A percentile compares a stretch with the other conserved stretches of the same genome.
These are phyloP conservation scores for Eucalyptus regnans DNA, from an alignment of 345 rosid species.

Conservation along the genomic window DNA sequence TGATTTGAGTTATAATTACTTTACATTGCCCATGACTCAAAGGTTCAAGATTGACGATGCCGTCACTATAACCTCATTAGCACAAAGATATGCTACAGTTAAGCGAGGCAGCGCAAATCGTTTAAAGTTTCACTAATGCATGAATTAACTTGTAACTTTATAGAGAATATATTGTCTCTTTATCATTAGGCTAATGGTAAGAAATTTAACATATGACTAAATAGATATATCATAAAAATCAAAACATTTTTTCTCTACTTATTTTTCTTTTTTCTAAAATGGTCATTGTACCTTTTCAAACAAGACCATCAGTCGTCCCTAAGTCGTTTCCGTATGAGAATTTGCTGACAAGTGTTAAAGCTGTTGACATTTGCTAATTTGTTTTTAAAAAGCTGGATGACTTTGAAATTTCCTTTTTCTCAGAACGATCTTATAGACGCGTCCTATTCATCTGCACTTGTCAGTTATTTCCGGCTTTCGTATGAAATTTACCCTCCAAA, in stretches of 20 bases:
- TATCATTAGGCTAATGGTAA: background rate
- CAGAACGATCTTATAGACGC: background rate
- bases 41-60: accelerated
- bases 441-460: background rate
- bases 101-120: accelerated
- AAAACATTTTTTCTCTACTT: background rate
- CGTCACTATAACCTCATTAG: background rate
- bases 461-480: background rate
- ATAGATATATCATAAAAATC: background rate
- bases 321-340: background rate
- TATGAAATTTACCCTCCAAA: background rate
- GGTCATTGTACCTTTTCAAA: background rate
- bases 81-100: background rate
- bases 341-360: background rate
- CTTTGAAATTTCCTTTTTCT: background rate
- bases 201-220: background rate
- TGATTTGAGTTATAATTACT: background rate
- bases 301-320: background rate
- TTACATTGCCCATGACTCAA: accelerated
- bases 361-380: background rate
- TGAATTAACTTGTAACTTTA: background rate
- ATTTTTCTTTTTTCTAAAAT: background rate
- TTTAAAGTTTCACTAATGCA: background rate
- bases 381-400: background rate
- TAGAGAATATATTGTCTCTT: background rate